Evolutionary conservation across 2,329 filamentous ascomycete species (phyloP).

Genomic region (Fusarium incarnatum): DNA sequence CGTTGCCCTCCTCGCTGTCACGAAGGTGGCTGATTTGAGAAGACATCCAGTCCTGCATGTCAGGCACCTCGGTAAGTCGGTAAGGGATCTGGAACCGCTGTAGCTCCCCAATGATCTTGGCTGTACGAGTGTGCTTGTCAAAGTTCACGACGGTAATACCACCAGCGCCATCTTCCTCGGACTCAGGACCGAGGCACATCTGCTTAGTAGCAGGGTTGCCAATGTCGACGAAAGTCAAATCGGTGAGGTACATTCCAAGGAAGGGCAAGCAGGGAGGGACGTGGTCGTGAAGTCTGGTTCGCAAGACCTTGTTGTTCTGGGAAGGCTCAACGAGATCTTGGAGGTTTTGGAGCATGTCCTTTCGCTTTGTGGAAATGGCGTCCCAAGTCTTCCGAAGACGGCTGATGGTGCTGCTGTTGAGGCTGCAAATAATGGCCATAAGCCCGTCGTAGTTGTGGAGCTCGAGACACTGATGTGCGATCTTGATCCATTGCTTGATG

Average conservation of each 20-base stretch:
- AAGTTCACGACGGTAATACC: slow-evolving; percentile 92
- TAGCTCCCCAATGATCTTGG: slow-evolving; percentile 94
- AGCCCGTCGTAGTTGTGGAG: slow-evolving; percentile 96
- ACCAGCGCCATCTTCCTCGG: slow-evolving; percentile 71
- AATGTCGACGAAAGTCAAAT: slow-evolving; percentile 94
- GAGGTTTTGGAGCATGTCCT: slow-evolving; percentile 80
- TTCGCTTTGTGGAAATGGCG: slow-evolving; percentile 83
- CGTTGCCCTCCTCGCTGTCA: slow-evolving; percentile 64
- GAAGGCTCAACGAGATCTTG: slow-evolving; percentile 89
- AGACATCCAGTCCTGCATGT: slow-evolving; percentile 94
- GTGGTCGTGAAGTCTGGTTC: slow-evolving; percentile 84
- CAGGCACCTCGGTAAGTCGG: slow-evolving; percentile 81
- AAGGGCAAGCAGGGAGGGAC: slow-evolving; percentile 95
- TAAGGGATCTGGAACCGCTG: slow-evolving; percentile 98
- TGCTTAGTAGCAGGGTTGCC: slow-evolving; percentile 90
- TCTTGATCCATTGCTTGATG: slow-evolving; percentile 99
- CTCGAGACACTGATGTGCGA: slow-evolving; percentile 86
- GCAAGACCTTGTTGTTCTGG: slow-evolving; percentile 89
- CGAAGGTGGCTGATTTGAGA: slow-evolving; percentile 83
- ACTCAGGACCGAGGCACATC: slow-evolving; percentile 62
- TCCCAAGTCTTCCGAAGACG: slow-evolving; percentile 95
- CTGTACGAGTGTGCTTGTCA: slow-evolving; percentile 94
- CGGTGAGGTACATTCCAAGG: slow-evolving; percentile 94
- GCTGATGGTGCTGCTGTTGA: slow-evolving; percentile 91
- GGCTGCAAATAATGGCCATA: slow-evolving; percentile 95